Evolutionary conservation across 225 moss, liverwort and hornwort genomes (phyloP), one percentile per base, ranked within the genome.

Genomic region (Thuidium tamariscinum): DNA sequence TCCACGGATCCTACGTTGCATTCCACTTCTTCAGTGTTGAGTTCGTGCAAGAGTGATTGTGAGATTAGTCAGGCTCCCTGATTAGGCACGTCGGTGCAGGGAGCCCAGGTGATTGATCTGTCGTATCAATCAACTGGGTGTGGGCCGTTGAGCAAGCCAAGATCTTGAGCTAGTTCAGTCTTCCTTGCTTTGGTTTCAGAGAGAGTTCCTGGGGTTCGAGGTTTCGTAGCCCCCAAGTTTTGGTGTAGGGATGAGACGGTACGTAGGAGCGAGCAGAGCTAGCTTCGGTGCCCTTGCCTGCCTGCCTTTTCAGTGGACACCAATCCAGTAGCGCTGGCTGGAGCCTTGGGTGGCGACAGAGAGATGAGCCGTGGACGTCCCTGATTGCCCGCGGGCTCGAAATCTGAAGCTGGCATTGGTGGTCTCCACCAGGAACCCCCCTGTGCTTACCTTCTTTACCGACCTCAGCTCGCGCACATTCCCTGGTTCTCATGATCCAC

Each of bases 331-430:
- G 54, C 42, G 64, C 73, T 39, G 15, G 75, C 34, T 52, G 75
- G 70, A 71, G 87, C 54, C 76, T 39, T 81, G 86, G 86, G 80
- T 88, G 79, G 79, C 82, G 82, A 87, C 82, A 77, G 87, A 30
- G 70, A 72, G 84, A 72, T 73, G 84, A 87, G 89, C 82, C 89
- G 87, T 87, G 89, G 91, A 91, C 85, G 91, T 78, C 78, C 87
- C 87, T 91, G 91, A 87, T 87, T 84, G 85, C 77, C 57, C 41
- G 37, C 62, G 82, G 88, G 87, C 26, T 48, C 4, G 77, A 34
- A 34, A 56, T 70, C 82, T 64, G 20, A 65, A 49, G 37, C 77
- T 52, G 49, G 34, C 77, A 86, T 86, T 82, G 89, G 81, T 75
- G 88, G 75, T 81, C 80, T 78, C 84, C 23, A 64, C 75, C 66